A percentile compares a stretch with the other conserved stretches of the same genome.
These are phyloP conservation scores for Ampelocalamus luodianensis DNA, from an alignment of 176 grass and related monocot species.

Conservation along the genomic window DNA sequence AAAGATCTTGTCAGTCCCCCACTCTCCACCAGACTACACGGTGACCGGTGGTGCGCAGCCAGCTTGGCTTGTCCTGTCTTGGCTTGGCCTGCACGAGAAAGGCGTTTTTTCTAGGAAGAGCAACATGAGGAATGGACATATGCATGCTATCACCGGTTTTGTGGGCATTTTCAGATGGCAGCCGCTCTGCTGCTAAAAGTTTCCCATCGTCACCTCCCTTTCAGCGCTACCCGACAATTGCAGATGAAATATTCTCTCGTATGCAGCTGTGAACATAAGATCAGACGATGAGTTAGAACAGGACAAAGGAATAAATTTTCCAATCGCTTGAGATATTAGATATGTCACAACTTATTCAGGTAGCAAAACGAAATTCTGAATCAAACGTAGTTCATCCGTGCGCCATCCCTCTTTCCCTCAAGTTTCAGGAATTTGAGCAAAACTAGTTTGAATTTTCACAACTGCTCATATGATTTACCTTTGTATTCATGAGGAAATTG, in stretches of 20 bases:
- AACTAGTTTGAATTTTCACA: not conserved
- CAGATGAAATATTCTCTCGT: not conserved
- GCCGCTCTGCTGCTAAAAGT: not conserved
- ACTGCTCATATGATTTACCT: not conserved
- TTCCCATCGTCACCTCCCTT: not conserved
- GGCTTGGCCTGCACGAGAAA: not conserved
- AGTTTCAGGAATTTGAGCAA: not conserved
- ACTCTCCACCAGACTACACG: not conserved
- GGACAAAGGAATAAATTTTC: not conserved
- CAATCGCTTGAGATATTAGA: not conserved
- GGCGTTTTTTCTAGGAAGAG: not conserved
- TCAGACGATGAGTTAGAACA: not conserved
- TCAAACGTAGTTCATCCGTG: not conserved
- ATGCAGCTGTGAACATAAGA: not conserved
- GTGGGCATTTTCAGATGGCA: constrained; percentile 19
- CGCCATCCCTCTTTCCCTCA: not conserved
- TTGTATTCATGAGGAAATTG: not conserved
- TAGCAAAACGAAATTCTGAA: not conserved
- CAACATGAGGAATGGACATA: not conserved
- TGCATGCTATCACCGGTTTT: not conserved
- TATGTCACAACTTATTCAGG: no score
- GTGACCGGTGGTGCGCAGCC: not conserved
- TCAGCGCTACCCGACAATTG: constrained; percentile 4
- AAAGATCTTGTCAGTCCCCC: constrained; percentile 1
- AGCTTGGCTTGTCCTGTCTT: not conserved